Evolutionary conservation across 140 eudicot genomes (phyloP).

Genomic region (Anethum foeniculum): DNA sequence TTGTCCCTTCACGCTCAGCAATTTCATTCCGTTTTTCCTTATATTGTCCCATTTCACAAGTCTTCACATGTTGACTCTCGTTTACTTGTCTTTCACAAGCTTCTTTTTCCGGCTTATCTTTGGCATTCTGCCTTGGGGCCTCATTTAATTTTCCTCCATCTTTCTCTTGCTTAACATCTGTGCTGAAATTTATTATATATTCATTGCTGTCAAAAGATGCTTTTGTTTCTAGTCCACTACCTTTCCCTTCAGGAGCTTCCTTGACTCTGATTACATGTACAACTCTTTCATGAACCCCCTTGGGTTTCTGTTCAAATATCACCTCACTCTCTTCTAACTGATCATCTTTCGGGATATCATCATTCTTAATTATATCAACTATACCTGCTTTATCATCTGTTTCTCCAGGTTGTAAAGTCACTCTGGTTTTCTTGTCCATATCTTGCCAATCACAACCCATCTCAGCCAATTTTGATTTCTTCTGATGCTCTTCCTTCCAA

Average conservation of each 20-base stretch:
- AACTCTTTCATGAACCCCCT: constrained; percentile 22
- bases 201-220: constrained; percentile 14
- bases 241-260: constrained; percentile 21
- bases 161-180: constrained; percentile 26
- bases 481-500: constrained; percentile 24
- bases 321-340: constrained; percentile 35
- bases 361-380: constrained; percentile 26
- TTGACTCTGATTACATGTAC: constrained; percentile 19
- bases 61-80: constrained; percentile 20
- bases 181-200: constrained; percentile 12
- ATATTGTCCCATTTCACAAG: constrained; percentile 18
- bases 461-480: constrained; percentile 25
- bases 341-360: constrained; percentile 32
- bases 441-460: constrained; percentile 17
- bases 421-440: constrained; percentile 15
- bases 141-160: constrained; percentile 22
- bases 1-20: constrained; percentile 10
- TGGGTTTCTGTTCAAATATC: constrained; percentile 12
- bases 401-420: constrained; percentile 23
- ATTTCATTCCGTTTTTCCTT: constrained; percentile 17
- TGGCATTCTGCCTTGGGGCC: constrained; percentile 18
- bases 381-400: constrained; percentile 21
- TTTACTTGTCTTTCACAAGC: constrained; percentile 11
- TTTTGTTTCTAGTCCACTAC: constrained; percentile 12
- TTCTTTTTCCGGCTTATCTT: constrained; percentile 22